Conservation (phyloP, 2,329 filamentous ascomycete species). For the Trichoderma pleuroti region DNA sequence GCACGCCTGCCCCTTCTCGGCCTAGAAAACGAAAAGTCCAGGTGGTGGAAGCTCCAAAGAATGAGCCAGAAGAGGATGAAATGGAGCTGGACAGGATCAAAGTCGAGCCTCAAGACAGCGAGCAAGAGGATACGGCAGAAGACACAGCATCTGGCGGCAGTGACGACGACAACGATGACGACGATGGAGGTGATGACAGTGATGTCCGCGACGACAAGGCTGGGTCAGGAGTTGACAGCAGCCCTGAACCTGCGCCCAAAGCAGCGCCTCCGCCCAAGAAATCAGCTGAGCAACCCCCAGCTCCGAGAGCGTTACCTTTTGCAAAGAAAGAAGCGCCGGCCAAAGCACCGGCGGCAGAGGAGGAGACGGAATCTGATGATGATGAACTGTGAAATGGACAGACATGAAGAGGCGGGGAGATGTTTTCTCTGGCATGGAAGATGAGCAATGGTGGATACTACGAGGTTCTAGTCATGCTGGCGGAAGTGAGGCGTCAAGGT, state of each 20-base stretch:
- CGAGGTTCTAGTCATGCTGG: neutral
- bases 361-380: slow-evolving; percentile 55
- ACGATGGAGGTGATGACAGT: slow-evolving; percentile 28
- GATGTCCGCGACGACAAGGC: slow-evolving; percentile 8
- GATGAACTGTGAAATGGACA: slow-evolving; percentile 46
- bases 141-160: slow-evolving; percentile 40
- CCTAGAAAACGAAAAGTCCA: slow-evolving; percentile 50
- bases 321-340: slow-evolving; percentile 32
- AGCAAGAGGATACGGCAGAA: slow-evolving; percentile 38
- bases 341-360: slow-evolving; percentile 29
- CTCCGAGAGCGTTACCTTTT: slow-evolving; percentile 45
- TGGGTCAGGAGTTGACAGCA: neutral
- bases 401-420: neutral
- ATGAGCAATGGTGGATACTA: neutral
- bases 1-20: slow-evolving; percentile 37
- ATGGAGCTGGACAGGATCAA: slow-evolving; percentile 48
- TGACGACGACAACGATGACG: slow-evolving; percentile 35
- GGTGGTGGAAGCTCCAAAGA: slow-evolving; percentile 34
- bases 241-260: slow-evolving; percentile 4
- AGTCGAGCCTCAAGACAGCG: slow-evolving; percentile 38
- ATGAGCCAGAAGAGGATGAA: slow-evolving; percentile 40
- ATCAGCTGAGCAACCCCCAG: slow-evolving; percentile 32
- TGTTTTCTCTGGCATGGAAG: neutral
- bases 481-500: neutral
- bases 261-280: slow-evolving; percentile 24